Evolutionary conservation across 768 basidiomycete species (phyloP).

Genomic region (Mycena indigotica): DNA sequence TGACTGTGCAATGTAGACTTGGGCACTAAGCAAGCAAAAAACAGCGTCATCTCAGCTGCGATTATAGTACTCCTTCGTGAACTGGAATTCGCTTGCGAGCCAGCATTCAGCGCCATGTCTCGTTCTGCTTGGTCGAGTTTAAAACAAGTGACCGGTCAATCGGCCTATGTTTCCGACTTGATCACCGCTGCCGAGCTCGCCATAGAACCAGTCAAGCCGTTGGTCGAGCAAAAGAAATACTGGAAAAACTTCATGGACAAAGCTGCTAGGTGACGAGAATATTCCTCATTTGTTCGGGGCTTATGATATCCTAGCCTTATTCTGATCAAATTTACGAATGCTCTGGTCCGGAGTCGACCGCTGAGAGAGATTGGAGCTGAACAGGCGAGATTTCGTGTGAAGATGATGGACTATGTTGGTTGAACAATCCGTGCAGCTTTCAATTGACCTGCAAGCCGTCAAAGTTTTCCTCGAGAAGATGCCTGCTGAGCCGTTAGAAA

Average conservation of each 20-base stretch:
- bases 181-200: conserved; percentile 75
- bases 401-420: not conserved
- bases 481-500: conserved; percentile 69
- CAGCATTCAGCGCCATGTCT: conserved; percentile 73
- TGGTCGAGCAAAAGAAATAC: conserved; percentile 95
- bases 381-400: conserved; percentile 54
- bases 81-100: conserved; percentile 82
- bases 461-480: conserved; percentile 82
- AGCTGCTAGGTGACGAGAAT: conserved; percentile 71
- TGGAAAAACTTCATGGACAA: conserved; percentile 92
- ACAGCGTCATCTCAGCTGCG: conserved; percentile 83
- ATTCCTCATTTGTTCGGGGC: not conserved
- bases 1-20: too few relatives aligned
- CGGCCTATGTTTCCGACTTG: conserved; percentile 78
- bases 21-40: too few relatives aligned
- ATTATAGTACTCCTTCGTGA: conserved; percentile 81
- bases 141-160: conserved; percentile 86
- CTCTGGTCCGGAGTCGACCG: conserved; percentile 87
- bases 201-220: conserved; percentile 72
- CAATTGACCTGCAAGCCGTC: conserved; percentile 88
- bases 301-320: conserved; percentile 59
- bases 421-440: conserved; percentile 48
- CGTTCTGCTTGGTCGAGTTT: conserved; percentile 77
- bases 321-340: conserved; percentile 84
- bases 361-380: conserved; percentile 93